phyloP scores from a whole-genome alignment of 176 grass and related monocot species.

The Triticum urartu region DNA sequence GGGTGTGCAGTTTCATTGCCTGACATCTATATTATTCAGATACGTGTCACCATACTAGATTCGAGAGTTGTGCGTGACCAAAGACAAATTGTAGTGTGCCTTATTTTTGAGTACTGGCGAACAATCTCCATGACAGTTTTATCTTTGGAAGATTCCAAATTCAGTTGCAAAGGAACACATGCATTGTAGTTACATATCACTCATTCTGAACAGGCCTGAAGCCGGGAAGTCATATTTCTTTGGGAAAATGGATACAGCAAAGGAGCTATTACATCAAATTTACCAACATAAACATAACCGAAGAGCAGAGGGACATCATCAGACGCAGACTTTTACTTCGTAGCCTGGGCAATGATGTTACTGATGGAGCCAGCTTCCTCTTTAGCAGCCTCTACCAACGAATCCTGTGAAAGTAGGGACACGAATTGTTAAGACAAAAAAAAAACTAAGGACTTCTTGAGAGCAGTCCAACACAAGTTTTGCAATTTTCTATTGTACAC shows the following conservation, averaged over 20 bases:
- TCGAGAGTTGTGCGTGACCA: too few relatives aligned
- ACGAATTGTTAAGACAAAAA: background rate
- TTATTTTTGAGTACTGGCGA: background rate
- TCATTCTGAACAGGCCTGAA: background rate
- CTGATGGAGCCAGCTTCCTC: slow-evolving; percentile 82
- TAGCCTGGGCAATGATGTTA: slow-evolving; percentile 83
- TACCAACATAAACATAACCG: slow-evolving; percentile 10
- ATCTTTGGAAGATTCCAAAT: background rate
- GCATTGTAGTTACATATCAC: background rate
- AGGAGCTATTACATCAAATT: slow-evolving; percentile 30
- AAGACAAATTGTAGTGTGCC: too few relatives aligned
- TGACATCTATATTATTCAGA: too few relatives aligned
- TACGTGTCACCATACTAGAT: too few relatives aligned
- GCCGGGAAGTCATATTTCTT: slow-evolving; percentile 2
- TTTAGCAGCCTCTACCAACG: slow-evolving; percentile 83
- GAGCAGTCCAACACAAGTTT: background rate
- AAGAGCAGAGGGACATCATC: background rate
- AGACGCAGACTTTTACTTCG: slow-evolving; percentile 42
- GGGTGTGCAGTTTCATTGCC: too few relatives aligned
- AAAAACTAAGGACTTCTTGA: background rate
- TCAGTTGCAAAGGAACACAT: slow-evolving; percentile 8
- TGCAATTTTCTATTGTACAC: background rate
- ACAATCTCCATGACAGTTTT: background rate
- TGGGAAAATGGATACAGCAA: background rate
- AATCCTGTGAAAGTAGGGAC: slow-evolving; percentile 44